Base-by-base conservation (phyloP, 2,329 filamentous ascomycete genomes). In the Lecanicillium sp. region DNA sequence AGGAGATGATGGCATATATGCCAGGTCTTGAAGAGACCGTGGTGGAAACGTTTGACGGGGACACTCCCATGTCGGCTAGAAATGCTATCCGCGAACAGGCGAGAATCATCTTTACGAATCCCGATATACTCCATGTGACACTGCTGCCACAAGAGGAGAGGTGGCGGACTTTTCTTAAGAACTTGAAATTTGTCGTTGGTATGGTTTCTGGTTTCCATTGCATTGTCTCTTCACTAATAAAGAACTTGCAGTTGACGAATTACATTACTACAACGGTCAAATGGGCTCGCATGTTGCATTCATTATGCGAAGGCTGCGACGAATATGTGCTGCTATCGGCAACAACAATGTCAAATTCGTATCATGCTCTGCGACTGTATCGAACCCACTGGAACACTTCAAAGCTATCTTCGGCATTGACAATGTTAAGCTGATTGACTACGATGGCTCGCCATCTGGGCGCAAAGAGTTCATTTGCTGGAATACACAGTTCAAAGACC, bases 401-500 rank as follows among this genome's bases (percentile, higher is more conserved):
- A 81, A 80, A 58, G 87, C 87, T 0, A 84, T 98, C n/a, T 96
- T 97, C 49, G 90, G 90, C 1, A 74, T 95, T 6, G 76, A 88
- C 0, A 71, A 89, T 46, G 86, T 95, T 12, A 78, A 73, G 42
- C 61, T 97, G 32, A 83, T 90, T 1, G 88, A 96, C 53, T 89
- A 85, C 52, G 92, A 98, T 55, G 92, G 92, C 2, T 95, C 89
- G 0, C 92, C 92, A 0, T 87, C 87, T 5, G 62, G 90, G 0
- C 74, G 87, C 17, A 97, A 97, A 56, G 90, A 97, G 53, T 97
- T 97, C 42, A 56, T 98, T 6, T 97, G 89, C 59, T 98, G 92
- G 92, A 97, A 98, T 51, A 96, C 90, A 0, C 92, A 92, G 0
- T 95, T 79, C 60, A 94, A 88, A 57, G 90, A 96, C 49, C 87